Conservation (phyloP, 371 early-diverging fungal species). For the Zopfochytrium polystomum region DNA sequence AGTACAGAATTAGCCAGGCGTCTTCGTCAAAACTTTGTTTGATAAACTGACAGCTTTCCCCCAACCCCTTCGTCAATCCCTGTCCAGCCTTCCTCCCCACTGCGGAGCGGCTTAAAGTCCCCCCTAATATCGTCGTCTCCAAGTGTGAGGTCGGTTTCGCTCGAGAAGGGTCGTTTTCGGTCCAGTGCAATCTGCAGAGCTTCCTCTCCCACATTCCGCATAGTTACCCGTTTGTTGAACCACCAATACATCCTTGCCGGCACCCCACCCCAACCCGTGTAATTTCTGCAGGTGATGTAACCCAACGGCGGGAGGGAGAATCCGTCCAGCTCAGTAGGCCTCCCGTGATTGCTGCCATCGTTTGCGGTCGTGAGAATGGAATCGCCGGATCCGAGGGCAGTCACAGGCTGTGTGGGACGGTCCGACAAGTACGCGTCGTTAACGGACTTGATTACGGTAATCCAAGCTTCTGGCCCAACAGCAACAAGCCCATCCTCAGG, state of each 20-base stretch:
- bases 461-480: constrained; percentile 43
- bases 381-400: constrained; percentile 3
- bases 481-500: constrained; percentile 36
- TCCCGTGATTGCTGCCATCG: constrained; percentile 2
- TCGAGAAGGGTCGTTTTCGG: no score
- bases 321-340: constrained; percentile 12
- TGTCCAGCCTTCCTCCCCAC: no score
- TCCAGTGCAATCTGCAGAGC: no score
- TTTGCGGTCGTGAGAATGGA: constrained; percentile 14
- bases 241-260: constrained; percentile 30
- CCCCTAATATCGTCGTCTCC: no score
- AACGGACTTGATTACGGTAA: constrained; percentile 39
- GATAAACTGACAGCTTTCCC: no score
- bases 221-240: constrained; percentile 30
- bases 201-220: constrained; percentile 33
- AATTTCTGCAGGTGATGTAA: constrained; percentile 32
- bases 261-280: constrained; percentile 36
- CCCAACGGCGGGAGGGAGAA: constrained; percentile 29
- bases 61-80: no score
- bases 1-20: no score
- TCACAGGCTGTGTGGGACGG: neutral
- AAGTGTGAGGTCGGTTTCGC: no score
- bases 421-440: constrained; percentile 27
- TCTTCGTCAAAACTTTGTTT: no score
- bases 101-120: no score